These are phyloP conservation scores for Castanea sativa DNA, from an alignment of 306 rosid species.

Conservation along the genomic window DNA sequence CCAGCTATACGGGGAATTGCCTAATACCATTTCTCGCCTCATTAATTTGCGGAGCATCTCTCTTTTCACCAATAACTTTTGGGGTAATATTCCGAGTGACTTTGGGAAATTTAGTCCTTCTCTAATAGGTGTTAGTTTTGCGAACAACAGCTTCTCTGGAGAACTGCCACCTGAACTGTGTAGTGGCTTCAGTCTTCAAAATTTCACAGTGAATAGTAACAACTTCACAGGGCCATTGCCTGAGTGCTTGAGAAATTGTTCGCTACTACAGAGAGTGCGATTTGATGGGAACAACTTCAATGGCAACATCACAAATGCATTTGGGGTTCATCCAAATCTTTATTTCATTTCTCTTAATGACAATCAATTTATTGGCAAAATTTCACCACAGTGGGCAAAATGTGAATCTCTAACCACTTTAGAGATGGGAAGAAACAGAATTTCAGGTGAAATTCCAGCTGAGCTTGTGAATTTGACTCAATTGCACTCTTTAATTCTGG, in stretches of 20 bases:
- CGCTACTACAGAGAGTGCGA: constrained; percentile 36
- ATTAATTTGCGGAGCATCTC: constrained; percentile 26
- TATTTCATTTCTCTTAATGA: constrained; percentile 16
- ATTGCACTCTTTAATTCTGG: constrained; percentile 25
- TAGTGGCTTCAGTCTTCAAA: constrained; percentile 17
- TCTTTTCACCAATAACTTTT: constrained; percentile 51
- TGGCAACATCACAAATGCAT: constrained; percentile 54
- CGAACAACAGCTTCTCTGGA: constrained; percentile 68
- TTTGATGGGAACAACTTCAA: constrained; percentile 51
- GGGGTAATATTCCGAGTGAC: constrained; percentile 44
- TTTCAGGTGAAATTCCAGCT: constrained; percentile 59
- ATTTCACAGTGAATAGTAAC: constrained; percentile 36
- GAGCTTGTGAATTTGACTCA: constrained; percentile 35
- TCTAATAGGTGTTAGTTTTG: constrained; percentile 35
- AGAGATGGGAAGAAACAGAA: constrained; percentile 41
- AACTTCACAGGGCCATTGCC: constrained; percentile 59
- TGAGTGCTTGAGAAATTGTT: constrained; percentile 53
- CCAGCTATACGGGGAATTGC: constrained; percentile 46
- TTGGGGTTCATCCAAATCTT: constrained; percentile 38
- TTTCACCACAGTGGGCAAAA: constrained; percentile 54
- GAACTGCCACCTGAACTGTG: constrained; percentile 61
- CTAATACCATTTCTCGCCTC: constrained; percentile 34
- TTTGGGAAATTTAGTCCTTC: constrained; percentile 52
- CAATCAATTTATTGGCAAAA: constrained; percentile 53
- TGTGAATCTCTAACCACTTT: constrained; percentile 39